Evolutionary conservation across 2,329 filamentous ascomycete species (phyloP).

Genomic region (Epichloe aotearoae): DNA sequence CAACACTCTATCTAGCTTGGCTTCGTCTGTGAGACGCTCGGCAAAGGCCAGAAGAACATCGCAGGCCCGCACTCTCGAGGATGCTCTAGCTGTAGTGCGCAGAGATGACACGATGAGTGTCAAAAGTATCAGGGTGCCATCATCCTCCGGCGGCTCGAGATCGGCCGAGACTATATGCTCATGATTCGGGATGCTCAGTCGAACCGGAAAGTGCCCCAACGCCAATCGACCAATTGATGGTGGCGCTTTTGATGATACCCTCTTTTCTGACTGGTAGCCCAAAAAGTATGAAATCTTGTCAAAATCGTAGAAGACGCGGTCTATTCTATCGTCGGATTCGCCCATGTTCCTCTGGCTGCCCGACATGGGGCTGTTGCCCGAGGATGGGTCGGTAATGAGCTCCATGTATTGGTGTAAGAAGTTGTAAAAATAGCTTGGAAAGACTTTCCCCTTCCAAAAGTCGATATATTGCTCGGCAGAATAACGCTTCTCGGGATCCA

Average conservation of each 20-base stretch:
- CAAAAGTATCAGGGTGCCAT: constrained; percentile 85
- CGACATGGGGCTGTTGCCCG: constrained; percentile 59
- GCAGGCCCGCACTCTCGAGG: constrained; percentile 78
- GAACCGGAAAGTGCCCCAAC: constrained; percentile 60
- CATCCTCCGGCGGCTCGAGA: constrained; percentile 54
- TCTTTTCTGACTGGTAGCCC: constrained; percentile 50
- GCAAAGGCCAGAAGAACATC: constrained; percentile 87
- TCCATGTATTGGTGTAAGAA: constrained; percentile 98
- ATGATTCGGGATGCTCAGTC: constrained; percentile 76
- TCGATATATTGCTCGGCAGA: constrained; percentile 88
- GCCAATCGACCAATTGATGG: constrained; percentile 29
- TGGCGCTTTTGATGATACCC: constrained; percentile 15
- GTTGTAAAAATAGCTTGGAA: constrained; percentile 93
- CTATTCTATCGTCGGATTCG: constrained; percentile 86
- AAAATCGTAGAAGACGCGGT: constrained; percentile 85
- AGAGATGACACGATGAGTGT: constrained; percentile 80
- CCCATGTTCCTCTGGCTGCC: constrained; percentile 57
- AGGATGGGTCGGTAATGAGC: constrained; percentile 80
- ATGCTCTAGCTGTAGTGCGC: constrained; percentile 75
- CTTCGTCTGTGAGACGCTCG: constrained; percentile 84
- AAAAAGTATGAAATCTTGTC: constrained; percentile 96
- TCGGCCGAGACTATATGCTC: constrained; percentile 53
- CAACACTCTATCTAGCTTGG: constrained; percentile 83
- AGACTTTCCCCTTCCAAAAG: constrained; percentile 84
- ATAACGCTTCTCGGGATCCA: constrained; percentile 83